A percentile compares a stretch with the other conserved stretches of the same genome.
Evolutionary conservation across 202 grass and related monocot species (phyloP).

Genomic region (Panicum hallii): DNA sequence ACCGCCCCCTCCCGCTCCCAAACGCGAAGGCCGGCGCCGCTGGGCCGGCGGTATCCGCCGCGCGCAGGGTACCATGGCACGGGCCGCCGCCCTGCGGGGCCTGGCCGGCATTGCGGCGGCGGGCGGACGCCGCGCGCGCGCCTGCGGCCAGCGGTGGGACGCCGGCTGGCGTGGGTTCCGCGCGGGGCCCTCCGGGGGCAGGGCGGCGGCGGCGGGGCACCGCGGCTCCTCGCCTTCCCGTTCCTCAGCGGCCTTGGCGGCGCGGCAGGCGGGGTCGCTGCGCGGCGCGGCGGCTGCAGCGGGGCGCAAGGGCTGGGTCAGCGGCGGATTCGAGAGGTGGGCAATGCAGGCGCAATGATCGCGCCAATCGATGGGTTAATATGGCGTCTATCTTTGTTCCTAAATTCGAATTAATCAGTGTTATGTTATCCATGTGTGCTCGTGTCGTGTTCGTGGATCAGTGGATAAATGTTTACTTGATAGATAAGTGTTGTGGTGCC

Average conservation of each 20-base stretch:
- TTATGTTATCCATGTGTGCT: neutral
- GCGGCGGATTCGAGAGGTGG: slow-evolving; percentile 66
- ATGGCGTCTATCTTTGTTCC: neutral
- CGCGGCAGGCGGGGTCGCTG: slow-evolving; percentile 23
- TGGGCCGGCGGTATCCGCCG: slow-evolving; percentile 17
- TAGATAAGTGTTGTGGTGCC: neutral
- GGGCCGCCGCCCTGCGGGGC: slow-evolving; percentile 63
- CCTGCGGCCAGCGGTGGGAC: slow-evolving; percentile 44
- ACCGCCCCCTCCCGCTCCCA: neutral
- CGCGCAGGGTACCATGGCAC: slow-evolving; percentile 59
- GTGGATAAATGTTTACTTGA: neutral
- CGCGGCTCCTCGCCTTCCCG: slow-evolving; percentile 45
- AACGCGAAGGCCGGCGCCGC: neutral
- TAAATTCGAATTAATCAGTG: neutral
- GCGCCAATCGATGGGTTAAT: neutral
- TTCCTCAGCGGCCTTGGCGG: slow-evolving; percentile 30
- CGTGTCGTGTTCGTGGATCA: neutral
- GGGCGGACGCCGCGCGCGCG: slow-evolving; percentile 46
- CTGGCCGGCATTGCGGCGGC: slow-evolving; percentile 53
- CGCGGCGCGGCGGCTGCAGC: slow-evolving; percentile 31
- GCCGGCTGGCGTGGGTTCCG: slow-evolving; percentile 52
- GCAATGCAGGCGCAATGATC: neutral
- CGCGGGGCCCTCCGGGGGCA: slow-evolving; percentile 23
- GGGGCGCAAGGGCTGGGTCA: slow-evolving; percentile 48
- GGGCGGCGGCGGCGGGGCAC: slow-evolving; percentile 37